phyloP scores from a whole-genome alignment of 2,329 filamentous ascomycete species.

The Fusarium sacchari region DNA sequence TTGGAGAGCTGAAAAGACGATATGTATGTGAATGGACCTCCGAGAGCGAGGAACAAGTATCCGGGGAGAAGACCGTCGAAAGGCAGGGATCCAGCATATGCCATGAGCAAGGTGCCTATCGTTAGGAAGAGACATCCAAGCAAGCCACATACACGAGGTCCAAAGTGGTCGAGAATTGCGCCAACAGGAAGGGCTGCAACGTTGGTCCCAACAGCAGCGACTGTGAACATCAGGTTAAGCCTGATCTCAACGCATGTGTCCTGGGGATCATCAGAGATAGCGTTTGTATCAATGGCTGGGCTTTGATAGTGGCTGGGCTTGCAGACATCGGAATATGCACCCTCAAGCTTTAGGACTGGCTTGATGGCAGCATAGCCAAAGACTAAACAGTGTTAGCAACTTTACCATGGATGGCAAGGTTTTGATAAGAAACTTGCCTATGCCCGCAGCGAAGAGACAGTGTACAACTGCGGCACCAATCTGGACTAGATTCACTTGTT shows the following conservation, averaged over 20 bases:
- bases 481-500: conserved; percentile 39
- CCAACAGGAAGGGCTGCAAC: conserved; percentile 87
- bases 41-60: conserved; percentile 80
- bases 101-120: conserved; percentile 77
- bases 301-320: conserved; percentile 33
- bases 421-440: conserved; percentile 47
- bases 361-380: conserved; percentile 90
- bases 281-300: not conserved
- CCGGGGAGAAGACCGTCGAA: conserved; percentile 79
- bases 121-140: conserved; percentile 74
- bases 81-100: conserved; percentile 66
- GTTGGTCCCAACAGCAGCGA: conserved; percentile 88
- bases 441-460: conserved; percentile 80
- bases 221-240: conserved; percentile 92
- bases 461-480: conserved; percentile 44
- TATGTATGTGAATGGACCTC: conserved; percentile 84
- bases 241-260: conserved; percentile 62
- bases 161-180: conserved; percentile 83
- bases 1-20: conserved; percentile 87
- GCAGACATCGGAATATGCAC: conserved; percentile 75
- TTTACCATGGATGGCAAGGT: not conserved
- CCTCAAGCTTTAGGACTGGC: conserved; percentile 78
- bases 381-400: conserved; percentile 51
- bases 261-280: conserved; percentile 34
- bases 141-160: conserved; percentile 80